These are phyloP conservation scores for Collariella sp. DNA, from an alignment of 495 filamentous ascomycete species.

Conservation along the genomic window DNA sequence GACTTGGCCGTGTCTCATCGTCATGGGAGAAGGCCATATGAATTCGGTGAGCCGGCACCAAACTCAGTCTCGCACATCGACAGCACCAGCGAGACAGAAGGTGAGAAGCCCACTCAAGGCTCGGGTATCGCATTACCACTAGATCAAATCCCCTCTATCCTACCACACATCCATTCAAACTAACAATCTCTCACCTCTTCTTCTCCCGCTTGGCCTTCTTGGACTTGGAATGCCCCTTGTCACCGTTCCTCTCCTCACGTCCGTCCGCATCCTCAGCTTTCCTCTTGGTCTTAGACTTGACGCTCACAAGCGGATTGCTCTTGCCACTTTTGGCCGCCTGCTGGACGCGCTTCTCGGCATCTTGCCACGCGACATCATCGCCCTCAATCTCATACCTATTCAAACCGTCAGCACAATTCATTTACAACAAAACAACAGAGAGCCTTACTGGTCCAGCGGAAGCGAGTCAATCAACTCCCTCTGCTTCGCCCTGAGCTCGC, in stretches of 20 bases:
- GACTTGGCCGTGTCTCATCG: too few relatives aligned
- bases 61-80: not conserved
- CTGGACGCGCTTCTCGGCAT: constrained; percentile 71
- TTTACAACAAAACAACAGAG: constrained; percentile 3
- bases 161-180: not conserved
- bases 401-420: constrained; percentile 33
- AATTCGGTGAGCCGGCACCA: too few relatives aligned
- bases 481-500: constrained; percentile 61
- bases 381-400: constrained; percentile 74
- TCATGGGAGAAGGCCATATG: too few relatives aligned
- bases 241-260: constrained; percentile 50
- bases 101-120: not conserved
- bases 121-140: not conserved
- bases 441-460: constrained; percentile 74
- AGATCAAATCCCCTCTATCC: not conserved
- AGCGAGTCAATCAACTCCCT: constrained; percentile 80
- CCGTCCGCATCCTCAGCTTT: constrained; percentile 63
- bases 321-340: constrained; percentile 46
- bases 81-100: too few relatives aligned
- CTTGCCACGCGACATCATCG: constrained; percentile 64
- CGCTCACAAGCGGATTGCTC: constrained; percentile 65
- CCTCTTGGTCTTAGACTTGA: constrained; percentile 72
- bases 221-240: constrained; percentile 39
- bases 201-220: constrained; percentile 51
- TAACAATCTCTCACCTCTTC: constrained; percentile 15